A percentile compares a stretch with the other conserved stretches of the same genome.
Conservation (phyloP, 2,329 filamentous ascomycete species). For the Sporothrix schenckii region DNA sequence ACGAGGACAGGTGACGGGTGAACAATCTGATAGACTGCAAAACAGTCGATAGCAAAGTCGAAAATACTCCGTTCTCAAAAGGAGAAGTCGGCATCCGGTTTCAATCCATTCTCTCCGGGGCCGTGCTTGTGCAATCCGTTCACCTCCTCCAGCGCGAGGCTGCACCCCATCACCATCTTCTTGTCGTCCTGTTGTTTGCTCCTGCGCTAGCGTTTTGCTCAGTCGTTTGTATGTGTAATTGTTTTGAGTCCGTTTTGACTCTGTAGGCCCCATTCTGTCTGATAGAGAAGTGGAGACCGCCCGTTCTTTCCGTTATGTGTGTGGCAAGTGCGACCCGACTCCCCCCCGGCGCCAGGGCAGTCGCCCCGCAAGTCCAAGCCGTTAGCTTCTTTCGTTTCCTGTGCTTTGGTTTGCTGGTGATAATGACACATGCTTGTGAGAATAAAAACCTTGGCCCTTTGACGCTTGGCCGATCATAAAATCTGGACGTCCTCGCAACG, state of each 20-base stretch:
- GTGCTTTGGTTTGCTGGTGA: conserved; percentile 22
- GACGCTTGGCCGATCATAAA: conserved; percentile 14
- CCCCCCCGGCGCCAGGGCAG: background rate
- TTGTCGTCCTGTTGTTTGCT: background rate
- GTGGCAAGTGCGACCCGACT: background rate
- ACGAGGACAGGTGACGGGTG: too few relatives aligned
- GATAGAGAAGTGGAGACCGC: too few relatives aligned
- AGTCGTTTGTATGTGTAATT: conserved; percentile 31
- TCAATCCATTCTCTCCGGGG: background rate
- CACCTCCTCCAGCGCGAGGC: conserved; percentile 11
- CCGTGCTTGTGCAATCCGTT: background rate
- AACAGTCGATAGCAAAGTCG: background rate
- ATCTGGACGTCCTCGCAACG: background rate
- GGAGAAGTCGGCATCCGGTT: conserved; percentile 23
- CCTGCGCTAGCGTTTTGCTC: conserved; percentile 4
- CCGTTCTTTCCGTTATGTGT: conserved; percentile 4
- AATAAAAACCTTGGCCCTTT: conserved; percentile 16
- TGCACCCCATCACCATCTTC: background rate
- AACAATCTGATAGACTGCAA: background rate
- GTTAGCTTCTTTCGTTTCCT: background rate
- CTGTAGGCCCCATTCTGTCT: background rate
- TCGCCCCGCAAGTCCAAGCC: background rate
- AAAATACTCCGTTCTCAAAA: background rate
- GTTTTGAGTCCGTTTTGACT: conserved; percentile 3
- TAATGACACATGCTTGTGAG: conserved; percentile 27